Evolutionary conservation across 345 rosid species (phyloP).

Genomic region (Hibiscus tridactylites): DNA sequence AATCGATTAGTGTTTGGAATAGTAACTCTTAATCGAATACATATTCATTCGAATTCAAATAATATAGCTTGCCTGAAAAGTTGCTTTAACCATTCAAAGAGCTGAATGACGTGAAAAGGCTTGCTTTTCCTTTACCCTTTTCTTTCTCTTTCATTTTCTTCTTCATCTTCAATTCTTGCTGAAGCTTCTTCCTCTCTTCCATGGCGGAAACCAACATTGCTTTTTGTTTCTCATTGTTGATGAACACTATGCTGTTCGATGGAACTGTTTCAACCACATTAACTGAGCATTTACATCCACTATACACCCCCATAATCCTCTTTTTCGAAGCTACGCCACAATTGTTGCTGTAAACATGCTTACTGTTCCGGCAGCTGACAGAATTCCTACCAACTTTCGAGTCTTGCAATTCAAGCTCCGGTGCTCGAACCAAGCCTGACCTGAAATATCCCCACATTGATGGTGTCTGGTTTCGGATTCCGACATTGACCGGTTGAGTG

Average conservation of each 20-base stretch:
- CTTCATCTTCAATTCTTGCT: slow-evolving; percentile 17
- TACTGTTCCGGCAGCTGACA: slow-evolving; percentile 54
- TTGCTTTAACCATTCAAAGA: slow-evolving; percentile 71
- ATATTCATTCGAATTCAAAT: neutral
- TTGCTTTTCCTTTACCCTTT: slow-evolving; percentile 27
- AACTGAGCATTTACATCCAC: slow-evolving; percentile 61
- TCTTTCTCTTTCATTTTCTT: slow-evolving; percentile 19
- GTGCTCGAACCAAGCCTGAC: slow-evolving; percentile 63
- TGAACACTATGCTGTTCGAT: slow-evolving; percentile 16
- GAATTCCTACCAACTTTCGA: slow-evolving; percentile 33
- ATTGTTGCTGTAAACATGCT: slow-evolving; percentile 31
- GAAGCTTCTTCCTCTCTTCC: slow-evolving; percentile 20
- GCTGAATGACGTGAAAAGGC: slow-evolving; percentile 59
- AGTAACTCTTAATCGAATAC: neutral
- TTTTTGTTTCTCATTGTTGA: neutral
- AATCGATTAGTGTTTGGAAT: too few species aligned
- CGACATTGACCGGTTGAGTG: slow-evolving; percentile 18
- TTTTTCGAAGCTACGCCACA: slow-evolving; percentile 19
- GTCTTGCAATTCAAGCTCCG: slow-evolving; percentile 59
- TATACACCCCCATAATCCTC: slow-evolving; percentile 27
- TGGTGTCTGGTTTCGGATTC: slow-evolving; percentile 30
- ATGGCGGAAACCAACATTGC: neutral
- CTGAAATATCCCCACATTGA: slow-evolving; percentile 65
- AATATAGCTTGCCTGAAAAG: slow-evolving; percentile 43
- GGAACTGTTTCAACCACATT: slow-evolving; percentile 44